Conservation (phyloP, 495 filamentous ascomycete genomes). For the Coniosporium apollinis region DNA sequence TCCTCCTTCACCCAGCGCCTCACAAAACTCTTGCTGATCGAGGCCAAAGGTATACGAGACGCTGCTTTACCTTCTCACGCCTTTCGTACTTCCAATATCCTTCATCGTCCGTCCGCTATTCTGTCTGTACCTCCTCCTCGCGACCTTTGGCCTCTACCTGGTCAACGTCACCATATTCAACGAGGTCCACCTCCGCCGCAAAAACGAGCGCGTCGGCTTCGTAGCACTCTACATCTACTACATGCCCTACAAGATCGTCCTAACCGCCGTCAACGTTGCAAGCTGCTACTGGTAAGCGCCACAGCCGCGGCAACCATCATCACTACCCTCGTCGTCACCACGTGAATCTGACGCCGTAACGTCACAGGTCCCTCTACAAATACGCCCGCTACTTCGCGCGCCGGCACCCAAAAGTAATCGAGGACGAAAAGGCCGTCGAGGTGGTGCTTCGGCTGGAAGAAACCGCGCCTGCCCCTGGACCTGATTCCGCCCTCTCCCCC, state of each 20-base stretch:
- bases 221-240: constrained; percentile 19
- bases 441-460: constrained; percentile 21
- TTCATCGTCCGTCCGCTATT: constrained; percentile 26
- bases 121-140: constrained; percentile 16
- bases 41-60: constrained; percentile 27
- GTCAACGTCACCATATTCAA: constrained; percentile 28
- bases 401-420: constrained; percentile 27
- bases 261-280: constrained; percentile 26
- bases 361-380: constrained; percentile 19
- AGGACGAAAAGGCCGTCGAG: constrained; percentile 27
- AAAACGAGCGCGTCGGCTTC: constrained; percentile 22
- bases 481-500: neutral
- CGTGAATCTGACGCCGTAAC: neutral
- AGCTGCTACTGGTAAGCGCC: constrained; percentile 23
- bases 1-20: neutral
- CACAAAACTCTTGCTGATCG: neutral
- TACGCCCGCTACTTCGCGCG: constrained; percentile 28
- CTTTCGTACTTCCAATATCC: constrained; percentile 31
- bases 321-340: neutral
- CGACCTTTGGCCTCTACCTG: constrained; percentile 24
- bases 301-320: neutral
- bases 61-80: constrained; percentile 28
- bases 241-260: constrained; percentile 24
- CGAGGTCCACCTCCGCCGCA: constrained; percentile 27
- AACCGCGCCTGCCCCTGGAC: constrained; percentile 1